Percentiles rank a stretch among this genome's conserved stretches.
These are phyloP conservation scores for Yarrowia keelungensis DNA, from an alignment of 805 yeast species.

Conservation along the genomic window DNA sequence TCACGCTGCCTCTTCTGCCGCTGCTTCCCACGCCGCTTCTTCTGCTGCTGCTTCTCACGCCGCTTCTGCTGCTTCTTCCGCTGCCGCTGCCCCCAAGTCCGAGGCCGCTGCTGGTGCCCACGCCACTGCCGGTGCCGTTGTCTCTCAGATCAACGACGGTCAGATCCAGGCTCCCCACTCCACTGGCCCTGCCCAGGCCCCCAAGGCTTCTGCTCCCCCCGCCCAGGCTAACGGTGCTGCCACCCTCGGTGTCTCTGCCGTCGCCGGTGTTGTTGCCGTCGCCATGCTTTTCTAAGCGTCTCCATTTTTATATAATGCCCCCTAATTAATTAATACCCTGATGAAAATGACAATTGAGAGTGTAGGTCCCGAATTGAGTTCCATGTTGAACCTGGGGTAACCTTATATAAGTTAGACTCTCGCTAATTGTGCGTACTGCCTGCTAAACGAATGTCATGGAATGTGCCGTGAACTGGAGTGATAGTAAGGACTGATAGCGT, in stretches of 20 bases:
- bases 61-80: background rate
- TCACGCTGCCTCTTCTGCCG: background rate
- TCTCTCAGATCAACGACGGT: conserved; percentile 33
- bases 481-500: no score
- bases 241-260: conserved; percentile 24
- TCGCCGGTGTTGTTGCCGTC: conserved; percentile 30
- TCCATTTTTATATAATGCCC: conserved; percentile 9
- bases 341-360: background rate
- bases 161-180: conserved; percentile 29
- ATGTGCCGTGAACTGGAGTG: background rate
- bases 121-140: conserved; percentile 16
- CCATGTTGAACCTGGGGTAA: background rate
- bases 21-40: background rate
- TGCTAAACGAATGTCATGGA: background rate
- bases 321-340: background rate
- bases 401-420: background rate
- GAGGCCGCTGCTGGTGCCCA: conserved; percentile 1
- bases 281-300: conserved; percentile 33
- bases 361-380: background rate
- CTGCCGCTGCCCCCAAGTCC: conserved; percentile 16
- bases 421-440: background rate
- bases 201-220: conserved; percentile 13
- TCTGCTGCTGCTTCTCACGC: background rate
- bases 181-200: conserved; percentile 18
- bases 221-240: conserved; percentile 38